A percentile compares a stretch with the other conserved stretches of the same genome.
phyloP scores from a whole-genome alignment of 208 protist species.

The Leishmania tropica region DNA sequence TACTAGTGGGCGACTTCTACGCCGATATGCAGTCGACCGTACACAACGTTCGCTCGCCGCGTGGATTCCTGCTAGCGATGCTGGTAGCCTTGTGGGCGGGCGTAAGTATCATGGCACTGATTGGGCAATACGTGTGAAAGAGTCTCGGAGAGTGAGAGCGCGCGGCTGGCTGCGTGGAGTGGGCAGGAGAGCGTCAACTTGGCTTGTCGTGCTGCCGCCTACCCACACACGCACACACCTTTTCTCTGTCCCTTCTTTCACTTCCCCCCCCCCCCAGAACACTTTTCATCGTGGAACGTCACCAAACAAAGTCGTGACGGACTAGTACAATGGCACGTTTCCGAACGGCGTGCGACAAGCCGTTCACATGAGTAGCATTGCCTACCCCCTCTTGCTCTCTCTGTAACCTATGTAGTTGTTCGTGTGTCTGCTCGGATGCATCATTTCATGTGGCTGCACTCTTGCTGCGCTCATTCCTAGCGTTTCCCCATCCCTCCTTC shows the following conservation, averaged over 20 bases:
- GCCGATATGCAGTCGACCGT: conserved; percentile 28
- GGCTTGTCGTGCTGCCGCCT: not conserved
- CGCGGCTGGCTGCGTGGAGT: not conserved
- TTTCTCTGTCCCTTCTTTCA: not conserved
- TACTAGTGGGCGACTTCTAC: conserved; percentile 67
- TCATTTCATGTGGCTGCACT: not conserved
- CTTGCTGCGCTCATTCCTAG: not conserved
- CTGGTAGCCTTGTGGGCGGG: conserved; percentile 44
- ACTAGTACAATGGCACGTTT: not conserved
- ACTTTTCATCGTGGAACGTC: not conserved
- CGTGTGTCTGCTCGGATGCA: not conserved
- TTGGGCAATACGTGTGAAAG: conserved; percentile 36
- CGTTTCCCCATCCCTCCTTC: not conserved
- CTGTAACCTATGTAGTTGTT: not conserved
- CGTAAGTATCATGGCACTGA: conserved; percentile 39
- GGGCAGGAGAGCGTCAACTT: not conserved
- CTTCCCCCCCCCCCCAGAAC: not conserved
- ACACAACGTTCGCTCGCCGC: conserved; percentile 10
- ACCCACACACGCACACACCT: not conserved
- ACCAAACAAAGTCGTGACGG: not conserved
- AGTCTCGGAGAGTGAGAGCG: not conserved
- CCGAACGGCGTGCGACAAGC: not conserved
- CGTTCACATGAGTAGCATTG: not conserved
- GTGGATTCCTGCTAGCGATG: conserved; percentile 35
- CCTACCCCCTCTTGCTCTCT: not conserved